A percentile compares a stretch with the other conserved stretches of the same genome.
Conservation (phyloP, 2,329 filamentous ascomycete genomes). For the Knufia petricola region DNA sequence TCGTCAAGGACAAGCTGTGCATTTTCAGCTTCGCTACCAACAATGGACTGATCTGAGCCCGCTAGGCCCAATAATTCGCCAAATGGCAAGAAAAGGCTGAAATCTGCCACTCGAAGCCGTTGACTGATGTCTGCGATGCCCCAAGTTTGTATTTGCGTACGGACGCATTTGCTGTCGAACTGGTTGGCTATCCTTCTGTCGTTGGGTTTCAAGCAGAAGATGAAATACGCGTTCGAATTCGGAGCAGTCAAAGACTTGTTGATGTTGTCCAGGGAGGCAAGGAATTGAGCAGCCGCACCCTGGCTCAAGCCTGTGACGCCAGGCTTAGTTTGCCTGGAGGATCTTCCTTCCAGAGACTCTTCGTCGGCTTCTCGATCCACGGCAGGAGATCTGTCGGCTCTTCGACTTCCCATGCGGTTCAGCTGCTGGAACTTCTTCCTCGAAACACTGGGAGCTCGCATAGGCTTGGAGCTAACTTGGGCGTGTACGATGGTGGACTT, state of each 20-base stretch:
- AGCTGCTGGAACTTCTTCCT: constrained; percentile 58
- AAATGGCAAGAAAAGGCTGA: constrained; percentile 90
- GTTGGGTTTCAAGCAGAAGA: constrained; percentile 96
- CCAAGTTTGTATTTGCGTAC: constrained; percentile 86
- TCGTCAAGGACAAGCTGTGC: constrained; percentile 85
- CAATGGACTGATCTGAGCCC: constrained; percentile 72
- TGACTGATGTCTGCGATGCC: constrained; percentile 97
- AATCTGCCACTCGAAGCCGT: constrained; percentile 82
- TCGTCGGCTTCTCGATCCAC: constrained; percentile 27
- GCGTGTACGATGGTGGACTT: constrained; percentile 87
- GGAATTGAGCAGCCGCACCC: constrained; percentile 84
- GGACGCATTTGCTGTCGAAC: constrained; percentile 97
- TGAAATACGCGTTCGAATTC: constrained; percentile 86
- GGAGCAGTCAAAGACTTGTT: constrained; percentile 73
- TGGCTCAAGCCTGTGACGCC: constrained; percentile 46
- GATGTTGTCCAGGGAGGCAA: constrained; percentile 80
- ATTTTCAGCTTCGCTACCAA: constrained; percentile 88
- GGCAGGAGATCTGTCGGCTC: constrained; percentile 26
- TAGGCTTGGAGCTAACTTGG: constrained; percentile 88
- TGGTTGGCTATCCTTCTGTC: constrained; percentile 95
- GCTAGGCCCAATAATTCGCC: constrained; percentile 86
- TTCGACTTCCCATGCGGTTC: constrained; percentile 35
- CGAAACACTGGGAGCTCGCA: constrained; percentile 86
- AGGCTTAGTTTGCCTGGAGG: constrained; percentile 30
- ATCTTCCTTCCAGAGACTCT: constrained; percentile 16